Evolutionary conservation across 2,329 filamentous ascomycete genomes (phyloP), one percentile per base, ranked within the genome.

Genomic region (Venturia effusa): DNA sequence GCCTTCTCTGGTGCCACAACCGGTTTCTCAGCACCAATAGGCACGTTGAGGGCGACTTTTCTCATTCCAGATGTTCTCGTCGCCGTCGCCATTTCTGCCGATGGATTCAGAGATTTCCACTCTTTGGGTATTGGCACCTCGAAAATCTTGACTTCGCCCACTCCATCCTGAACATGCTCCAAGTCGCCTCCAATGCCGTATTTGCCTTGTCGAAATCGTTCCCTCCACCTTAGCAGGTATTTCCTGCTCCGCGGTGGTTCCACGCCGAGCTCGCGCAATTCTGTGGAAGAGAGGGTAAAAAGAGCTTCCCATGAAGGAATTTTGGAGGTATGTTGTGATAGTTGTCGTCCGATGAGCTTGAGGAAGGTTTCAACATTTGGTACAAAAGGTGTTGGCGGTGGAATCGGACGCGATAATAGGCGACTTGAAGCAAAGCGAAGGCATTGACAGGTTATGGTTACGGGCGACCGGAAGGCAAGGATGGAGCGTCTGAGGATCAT

Each of bases 21-120:
- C 78, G 51, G 83, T 79, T 71, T 74, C 79, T 70, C 82, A 73
- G 61, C 70, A 22, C 71, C 73, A 15, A 81, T 79, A 1, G 78
- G 77, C 39, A 85, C 77, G 71, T 88, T 89, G 61, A 87, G 81
- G 51, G 88, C 78, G 22, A 85, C 74, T 68, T 80, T 83, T 69
- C 78, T 79, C 71, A 79, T 84, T 6, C 81, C 82, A 0, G 81
- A 80, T 24, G 81, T 78, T 64, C 78, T 73, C 11, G 79, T 83
- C 30, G 81, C 79, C 3, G 82, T 83, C 13, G 79, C 79, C 43
- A 68, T 66, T 0, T 70, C 71, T 10, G 71, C 71, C 41, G 70
- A 71, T 22, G 71, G 68, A 45, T 64, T 62, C 43, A 71, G 24
- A 65, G 67, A 27, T 68, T 66, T 15, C 68, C 65, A n/a, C 69